Conservation (phyloP, 345 rosid species). For the Bruguiera gymnorhiza region DNA sequence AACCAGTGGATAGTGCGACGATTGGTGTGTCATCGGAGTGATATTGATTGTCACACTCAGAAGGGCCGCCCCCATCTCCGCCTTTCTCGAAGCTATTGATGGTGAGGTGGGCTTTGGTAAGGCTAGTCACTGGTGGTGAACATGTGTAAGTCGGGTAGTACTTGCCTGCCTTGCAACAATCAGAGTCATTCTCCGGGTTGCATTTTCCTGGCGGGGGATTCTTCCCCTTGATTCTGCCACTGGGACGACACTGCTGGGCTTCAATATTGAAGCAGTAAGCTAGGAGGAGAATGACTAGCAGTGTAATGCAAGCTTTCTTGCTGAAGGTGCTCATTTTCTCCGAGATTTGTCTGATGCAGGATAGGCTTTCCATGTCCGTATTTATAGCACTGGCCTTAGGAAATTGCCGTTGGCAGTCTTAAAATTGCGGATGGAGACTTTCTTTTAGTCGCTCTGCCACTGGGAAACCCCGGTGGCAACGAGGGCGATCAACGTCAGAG, state of each 20-base stretch:
- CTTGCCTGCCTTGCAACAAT: slow-evolving; percentile 19
- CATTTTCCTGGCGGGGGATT: slow-evolving; percentile 4
- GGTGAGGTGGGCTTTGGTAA: slow-evolving; percentile 21
- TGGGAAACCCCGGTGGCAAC: no score
- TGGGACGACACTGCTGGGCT: slow-evolving; percentile 1
- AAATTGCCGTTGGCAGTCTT: no score
- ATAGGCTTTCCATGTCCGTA: no score
- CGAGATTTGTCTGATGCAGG: background rate
- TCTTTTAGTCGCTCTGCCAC: no score
- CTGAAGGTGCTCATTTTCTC: background rate
- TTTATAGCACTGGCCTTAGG: no score
- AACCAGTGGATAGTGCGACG: slow-evolving; percentile 12
- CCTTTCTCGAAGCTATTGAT: slow-evolving; percentile 13
- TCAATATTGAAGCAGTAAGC: background rate
- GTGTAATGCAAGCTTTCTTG: background rate
- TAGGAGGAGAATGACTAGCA: background rate
- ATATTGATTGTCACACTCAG: slow-evolving; percentile 6
- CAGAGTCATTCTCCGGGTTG: slow-evolving; percentile 5
- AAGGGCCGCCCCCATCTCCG: slow-evolving; percentile 10
- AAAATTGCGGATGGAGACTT: no score
- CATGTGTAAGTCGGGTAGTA: slow-evolving; percentile 16
- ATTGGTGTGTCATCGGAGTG: slow-evolving; percentile 8
- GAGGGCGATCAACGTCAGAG: no score
- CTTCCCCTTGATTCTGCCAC: background rate
- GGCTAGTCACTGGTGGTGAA: slow-evolving; percentile 18